Evolutionary conservation across 108 stramenopile species (phyloP), one percentile per base, ranked within the genome.

Genomic region (Nitzschia palea): DNA sequence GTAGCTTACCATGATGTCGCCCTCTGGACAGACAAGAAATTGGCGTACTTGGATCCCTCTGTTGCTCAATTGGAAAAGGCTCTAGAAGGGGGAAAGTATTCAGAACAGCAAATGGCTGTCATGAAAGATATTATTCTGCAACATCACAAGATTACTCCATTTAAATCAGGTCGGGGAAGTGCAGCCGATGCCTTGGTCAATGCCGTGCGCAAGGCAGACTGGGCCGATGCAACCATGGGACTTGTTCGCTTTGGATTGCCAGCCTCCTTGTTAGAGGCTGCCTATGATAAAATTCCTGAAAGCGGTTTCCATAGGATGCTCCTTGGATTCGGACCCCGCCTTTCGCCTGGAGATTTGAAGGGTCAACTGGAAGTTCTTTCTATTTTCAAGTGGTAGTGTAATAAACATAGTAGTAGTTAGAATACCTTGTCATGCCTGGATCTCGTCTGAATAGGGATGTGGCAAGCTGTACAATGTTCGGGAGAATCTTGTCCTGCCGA

Each of bases 161-260:
- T 44, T 44, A 62, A 45, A 37, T 47, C 55, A 3, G 42, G 37
- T 26, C 44, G 47, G 8, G 23, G 60, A 12, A 4, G 33, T 23
- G 59, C 55, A 10, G 68, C 47, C 30, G 65, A 72, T 69, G 72
- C 52, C 20, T 42, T 82, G 44, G 57, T 83, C 31, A 83, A 83
- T 70, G 78, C 82, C 17, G 73, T 83, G n/a, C 82, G 82, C 22
- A 83, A 73, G 44, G 82, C 75, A 1, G 71, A 77, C 64, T 83
- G 82, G 82, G 73, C 59, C 1, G 82, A 83, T 77, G 68, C 76
- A 0, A 80, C 76, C 30, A 55, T 77, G 52, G 82, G 82, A 17
- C 17, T 80, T 43, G 48, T 83, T 8, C 75, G 78, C 32, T 77
- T 68, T 55, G 78, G 76, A 30, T 35, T 83, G 23, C 76, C 82